A percentile compares a stretch with the other conserved stretches of the same genome.
phyloP scores from a whole-genome alignment of 1,284 basidiomycete genomes.

The Lignosus rhinocerotis region DNA sequence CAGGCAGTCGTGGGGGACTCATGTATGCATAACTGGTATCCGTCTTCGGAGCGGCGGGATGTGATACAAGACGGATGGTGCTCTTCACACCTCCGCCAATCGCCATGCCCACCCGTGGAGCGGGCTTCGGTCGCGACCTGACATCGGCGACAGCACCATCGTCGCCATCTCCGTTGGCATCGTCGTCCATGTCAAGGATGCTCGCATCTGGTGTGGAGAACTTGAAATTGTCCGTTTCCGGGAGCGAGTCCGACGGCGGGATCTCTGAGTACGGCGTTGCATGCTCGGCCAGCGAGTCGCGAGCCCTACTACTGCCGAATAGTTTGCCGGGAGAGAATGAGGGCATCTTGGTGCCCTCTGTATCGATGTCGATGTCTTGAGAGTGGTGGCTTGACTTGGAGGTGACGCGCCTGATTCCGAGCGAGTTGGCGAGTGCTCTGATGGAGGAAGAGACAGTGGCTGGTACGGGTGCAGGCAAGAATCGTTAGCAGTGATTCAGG shows the following conservation, averaged over 20 bases:
- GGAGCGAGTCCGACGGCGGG: constrained; percentile 43
- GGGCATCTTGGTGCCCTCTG: constrained; percentile 4
- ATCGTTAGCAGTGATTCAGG: neutral
- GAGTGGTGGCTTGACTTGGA: constrained; percentile 30
- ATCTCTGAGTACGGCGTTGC: constrained; percentile 56
- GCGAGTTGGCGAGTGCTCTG: constrained; percentile 65
- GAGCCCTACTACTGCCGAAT: constrained; percentile 20
- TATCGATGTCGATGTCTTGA: constrained; percentile 8
- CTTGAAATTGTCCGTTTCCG: constrained; percentile 50
- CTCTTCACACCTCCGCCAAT: constrained; percentile 40
- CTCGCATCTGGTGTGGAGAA: constrained; percentile 40
- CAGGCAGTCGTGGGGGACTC: constrained; percentile 60
- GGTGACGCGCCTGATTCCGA: constrained; percentile 60
- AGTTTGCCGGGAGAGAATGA: constrained; percentile 20
- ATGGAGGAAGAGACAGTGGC: constrained; percentile 65
- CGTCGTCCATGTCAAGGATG: constrained; percentile 22
- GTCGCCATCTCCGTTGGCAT: constrained; percentile 2
- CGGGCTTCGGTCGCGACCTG: constrained; percentile 43
- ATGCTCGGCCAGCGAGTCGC: constrained; percentile 46
- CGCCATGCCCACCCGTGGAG: constrained; percentile 49
- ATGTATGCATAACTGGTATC: constrained; percentile 9
- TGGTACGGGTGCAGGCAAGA: constrained; percentile 30
- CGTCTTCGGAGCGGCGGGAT: constrained; percentile 7
- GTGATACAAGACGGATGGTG: constrained; percentile 58
- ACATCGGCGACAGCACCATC: constrained; percentile 43